Base-by-base conservation (phyloP, 345 rosid genomes). In the Anacardium occidentale region DNA sequence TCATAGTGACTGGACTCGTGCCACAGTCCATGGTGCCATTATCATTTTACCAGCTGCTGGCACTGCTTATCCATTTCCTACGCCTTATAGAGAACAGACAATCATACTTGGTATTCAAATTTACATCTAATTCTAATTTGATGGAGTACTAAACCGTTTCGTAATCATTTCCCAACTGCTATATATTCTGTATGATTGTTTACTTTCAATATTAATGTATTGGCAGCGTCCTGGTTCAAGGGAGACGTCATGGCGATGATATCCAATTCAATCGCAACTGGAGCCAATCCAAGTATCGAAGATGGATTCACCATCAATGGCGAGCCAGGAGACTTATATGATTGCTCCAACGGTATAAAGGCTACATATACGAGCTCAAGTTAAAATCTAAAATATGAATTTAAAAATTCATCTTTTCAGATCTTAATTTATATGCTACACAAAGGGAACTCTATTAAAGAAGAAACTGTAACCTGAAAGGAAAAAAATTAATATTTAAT, bases 281-380 rank as follows among this genome's bases (percentile, higher is more conserved):
- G 84, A 12, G 73, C 63, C 0, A 64, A 68, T 57, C 74, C 81
- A 0, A 77, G 77, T 15, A 52, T 34, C 7, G 76, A 83, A 0
- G 68, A 32, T 70, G 77, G 79, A 18, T 75, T 56, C 32, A 72
- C 74, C 6, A 78, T 83, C 68, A 83, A 83, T 22, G 84, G 87
- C 15, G 73, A 71, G 47, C 80, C 82, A 0, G 87, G 87, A 0
- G 77, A 77, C 54, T 56, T 59, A 0, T 67, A 21, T 32, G 14
- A 54, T 2, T 70, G 78, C 78, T 63, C 78, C n/a, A 70, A 54
- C 42, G 64, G 66, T 66, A 54, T 8, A 15, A 52, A 52, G 5
- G n/a, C 32, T 29, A 6, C 44, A 56, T 57, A 63, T 11, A n/a
- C 7, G 20, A 17, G 3, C 0, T 51, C 44, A 10, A 17, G n/a